phyloP scores from a whole-genome alignment of 495 filamentous ascomycete species.

The Polyplosphaeria fusca region DNA sequence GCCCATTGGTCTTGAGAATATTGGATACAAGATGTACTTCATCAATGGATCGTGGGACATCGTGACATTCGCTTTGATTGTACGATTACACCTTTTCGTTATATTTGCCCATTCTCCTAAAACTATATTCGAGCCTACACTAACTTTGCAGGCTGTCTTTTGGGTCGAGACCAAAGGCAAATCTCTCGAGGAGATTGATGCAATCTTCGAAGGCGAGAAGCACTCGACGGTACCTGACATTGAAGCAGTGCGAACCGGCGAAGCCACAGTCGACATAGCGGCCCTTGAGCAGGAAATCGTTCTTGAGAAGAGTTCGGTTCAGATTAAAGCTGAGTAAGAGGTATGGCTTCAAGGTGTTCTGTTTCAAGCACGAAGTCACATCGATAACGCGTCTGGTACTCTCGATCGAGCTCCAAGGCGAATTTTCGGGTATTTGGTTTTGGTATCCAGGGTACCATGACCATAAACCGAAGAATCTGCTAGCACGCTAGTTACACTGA shows the following conservation, averaged over 20 bases:
- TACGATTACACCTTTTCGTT: conserved; percentile 6
- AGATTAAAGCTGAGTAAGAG: too few relatives aligned
- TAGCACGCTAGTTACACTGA: too few relatives aligned
- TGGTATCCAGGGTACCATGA: too few relatives aligned
- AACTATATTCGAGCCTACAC: too few relatives aligned
- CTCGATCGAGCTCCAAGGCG: too few relatives aligned
- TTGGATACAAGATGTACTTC: conserved; percentile 38
- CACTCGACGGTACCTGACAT: conserved; percentile 35
- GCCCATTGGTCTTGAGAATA: conserved; percentile 44
- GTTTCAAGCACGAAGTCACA: too few relatives aligned
- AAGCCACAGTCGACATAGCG: neutral
- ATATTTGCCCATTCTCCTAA: neutral
- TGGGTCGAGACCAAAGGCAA: conserved; percentile 23
- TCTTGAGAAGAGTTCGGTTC: too few relatives aligned
- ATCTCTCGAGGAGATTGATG: conserved; percentile 20
- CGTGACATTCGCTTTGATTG: conserved; percentile 29
- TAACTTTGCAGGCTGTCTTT: conserved; percentile 44
- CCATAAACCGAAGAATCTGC: too few relatives aligned
- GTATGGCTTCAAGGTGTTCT: too few relatives aligned
- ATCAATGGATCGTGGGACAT: conserved; percentile 35
- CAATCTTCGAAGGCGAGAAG: conserved; percentile 18
- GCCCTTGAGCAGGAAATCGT: conserved; percentile 4
- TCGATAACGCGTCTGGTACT: too few relatives aligned
- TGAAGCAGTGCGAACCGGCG: conserved; percentile 42
- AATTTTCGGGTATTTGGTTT: too few relatives aligned